Evolutionary conservation across 352 stramenopile genomes (phyloP), one percentile per base, ranked within the genome.

Genomic region (Phytophthora crassamura): DNA sequence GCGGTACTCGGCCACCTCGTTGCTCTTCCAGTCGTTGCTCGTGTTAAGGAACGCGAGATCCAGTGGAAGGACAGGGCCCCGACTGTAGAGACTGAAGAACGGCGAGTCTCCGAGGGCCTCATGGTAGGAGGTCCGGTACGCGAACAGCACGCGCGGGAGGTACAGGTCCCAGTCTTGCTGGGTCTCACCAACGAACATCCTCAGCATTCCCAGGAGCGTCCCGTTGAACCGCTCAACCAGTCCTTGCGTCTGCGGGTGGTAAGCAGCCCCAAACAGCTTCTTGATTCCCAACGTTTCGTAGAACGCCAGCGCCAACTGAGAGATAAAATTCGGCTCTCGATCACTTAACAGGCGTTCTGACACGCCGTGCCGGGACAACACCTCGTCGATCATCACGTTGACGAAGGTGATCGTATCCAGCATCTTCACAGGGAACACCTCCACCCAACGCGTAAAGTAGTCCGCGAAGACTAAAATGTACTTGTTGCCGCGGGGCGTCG

Each of bases 21-120:
- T 41, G n/a, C 30, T 41, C 28, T 54, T 54, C 46, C 46, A 54
- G 6, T 54, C 15, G 1, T 40, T 40, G 5, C 15, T 7, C 5
- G 33, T 41, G 16, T 54, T 54, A 7, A 54, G 46, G 46, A 54
- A 54, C 2, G 46, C 46, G 41, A 54, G 2, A 32, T 54, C 46
- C 5, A n/a, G n/a, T n/a, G n/a, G n/a, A n/a, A n/a, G n/a, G n/a
- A n/a, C n/a, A n/a, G n/a, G n/a, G n/a, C n/a, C n/a, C n/a, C n/a
- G n/a, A n/a, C n/a, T n/a, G n/a, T n/a, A n/a, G n/a, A n/a, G n/a
- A n/a, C n/a, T n/a, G n/a, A n/a, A n/a, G n/a, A n/a, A n/a, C n/a
- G n/a, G n/a, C n/a, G n/a, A n/a, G n/a, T n/a, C n/a, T n/a, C 46
- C 46, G 6, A 54, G 11, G 0, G 46, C 6, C 4, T 35, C 28